phyloP scores from a whole-genome alignment of 495 filamentous ascomycete species.

The Lasiosphaeria miniovina region DNA sequence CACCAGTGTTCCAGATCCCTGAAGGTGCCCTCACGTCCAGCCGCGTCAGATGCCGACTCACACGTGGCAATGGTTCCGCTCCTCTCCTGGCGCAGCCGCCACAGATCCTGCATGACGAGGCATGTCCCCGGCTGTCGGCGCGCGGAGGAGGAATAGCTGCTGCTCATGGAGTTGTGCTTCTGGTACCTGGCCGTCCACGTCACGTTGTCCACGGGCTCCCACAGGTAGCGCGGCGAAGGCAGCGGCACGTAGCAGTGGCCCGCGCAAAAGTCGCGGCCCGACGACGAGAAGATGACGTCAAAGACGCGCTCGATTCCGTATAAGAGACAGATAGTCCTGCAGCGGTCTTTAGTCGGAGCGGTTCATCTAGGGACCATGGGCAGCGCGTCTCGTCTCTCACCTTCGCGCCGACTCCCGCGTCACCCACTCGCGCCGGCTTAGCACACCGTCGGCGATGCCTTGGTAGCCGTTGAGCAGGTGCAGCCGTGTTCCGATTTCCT shows the following conservation, averaged over 20 bases:
- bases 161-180: too few relatives aligned
- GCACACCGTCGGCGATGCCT: neutral
- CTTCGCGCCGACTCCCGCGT: slow-evolving; percentile 2
- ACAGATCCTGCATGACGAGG: neutral
- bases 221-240: neutral
- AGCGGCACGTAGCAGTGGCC: slow-evolving; percentile 1
- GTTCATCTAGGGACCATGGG: neutral
- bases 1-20: slow-evolving; percentile 7
- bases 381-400: neutral
- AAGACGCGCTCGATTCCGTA: slow-evolving; percentile 8
- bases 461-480: neutral
- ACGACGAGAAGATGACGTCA: slow-evolving; percentile 4
- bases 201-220: slow-evolving; percentile 7
- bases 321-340: neutral
- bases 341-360: neutral
- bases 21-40: neutral
- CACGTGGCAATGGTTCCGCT: neutral
- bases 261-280: neutral
- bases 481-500: neutral
- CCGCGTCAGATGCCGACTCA: neutral
- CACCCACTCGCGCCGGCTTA: slow-evolving; percentile 5
- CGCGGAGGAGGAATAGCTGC: neutral
- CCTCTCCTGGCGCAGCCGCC: neutral
- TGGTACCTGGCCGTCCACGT: slow-evolving; percentile 2
- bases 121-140: neutral